Evolutionary conservation across 352 stramenopile species (phyloP).

Genomic region (Pythium scleroteichum): DNA sequence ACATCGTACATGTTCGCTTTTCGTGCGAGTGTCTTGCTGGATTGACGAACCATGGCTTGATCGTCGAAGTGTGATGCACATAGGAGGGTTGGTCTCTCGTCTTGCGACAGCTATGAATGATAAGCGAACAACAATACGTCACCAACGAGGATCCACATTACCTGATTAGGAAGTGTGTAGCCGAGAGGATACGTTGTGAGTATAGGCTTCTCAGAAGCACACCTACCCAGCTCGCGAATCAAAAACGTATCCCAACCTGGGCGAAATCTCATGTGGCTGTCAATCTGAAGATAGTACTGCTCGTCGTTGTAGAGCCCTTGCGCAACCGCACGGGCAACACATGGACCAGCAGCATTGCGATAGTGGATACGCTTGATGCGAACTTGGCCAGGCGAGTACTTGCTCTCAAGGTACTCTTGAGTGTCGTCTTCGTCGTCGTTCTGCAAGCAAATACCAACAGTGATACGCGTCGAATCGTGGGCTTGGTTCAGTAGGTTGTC

Average conservation of each 20-base stretch:
- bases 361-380: slow-evolving; percentile 66
- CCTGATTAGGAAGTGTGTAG: slow-evolving; percentile 83
- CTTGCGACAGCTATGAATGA: slow-evolving; percentile 46
- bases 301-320: slow-evolving; percentile 86
- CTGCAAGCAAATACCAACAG: slow-evolving; percentile 89
- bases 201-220: slow-evolving; percentile 59
- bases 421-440: slow-evolving; percentile 51
- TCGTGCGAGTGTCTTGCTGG: slow-evolving; percentile 49
- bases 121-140: no score
- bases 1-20: slow-evolving; percentile 33
- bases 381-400: slow-evolving; percentile 39
- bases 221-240: slow-evolving; percentile 67
- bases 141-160: slow-evolving; percentile 23
- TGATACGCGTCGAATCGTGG: slow-evolving; percentile 62
- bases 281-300: slow-evolving; percentile 93
- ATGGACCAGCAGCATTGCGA: slow-evolving; percentile 85
- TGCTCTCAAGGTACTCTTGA: slow-evolving; percentile 38
- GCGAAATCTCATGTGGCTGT: slow-evolving; percentile 93
- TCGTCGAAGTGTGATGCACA: slow-evolving; percentile 64
- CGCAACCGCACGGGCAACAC: slow-evolving; percentile 79
- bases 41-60: slow-evolving; percentile 55
- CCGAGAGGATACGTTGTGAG: slow-evolving; percentile 93
- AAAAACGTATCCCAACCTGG: slow-evolving; percentile 90
- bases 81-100: slow-evolving; percentile 57
- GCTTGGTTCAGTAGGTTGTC: slow-evolving; percentile 67